These are phyloP conservation scores for Globisporangium orthogonon DNA, from an alignment of 352 stramenopile species.

Conservation along the genomic window DNA sequence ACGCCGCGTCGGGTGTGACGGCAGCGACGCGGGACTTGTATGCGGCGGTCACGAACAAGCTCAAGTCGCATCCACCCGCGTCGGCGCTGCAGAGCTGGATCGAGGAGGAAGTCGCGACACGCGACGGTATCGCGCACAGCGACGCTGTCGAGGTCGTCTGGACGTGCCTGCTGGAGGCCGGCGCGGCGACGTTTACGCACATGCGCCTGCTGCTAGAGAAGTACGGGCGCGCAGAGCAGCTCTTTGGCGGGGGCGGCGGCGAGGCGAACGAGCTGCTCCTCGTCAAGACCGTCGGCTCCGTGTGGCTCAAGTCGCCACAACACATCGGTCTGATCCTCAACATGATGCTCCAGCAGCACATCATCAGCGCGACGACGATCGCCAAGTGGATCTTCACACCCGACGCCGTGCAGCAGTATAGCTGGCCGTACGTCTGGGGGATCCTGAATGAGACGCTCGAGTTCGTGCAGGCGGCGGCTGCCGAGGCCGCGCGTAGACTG, in stretches of 20 bases:
- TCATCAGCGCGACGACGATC: conserved; percentile 66
- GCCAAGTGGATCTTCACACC: conserved; percentile 74
- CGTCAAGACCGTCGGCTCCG: conserved; percentile 59
- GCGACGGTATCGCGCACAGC: conserved; percentile 32
- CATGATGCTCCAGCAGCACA: conserved; percentile 67
- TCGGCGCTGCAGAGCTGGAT: conserved; percentile 50
- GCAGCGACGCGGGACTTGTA: conserved; percentile 41
- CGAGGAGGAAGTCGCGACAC: conserved; percentile 38
- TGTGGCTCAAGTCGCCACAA: conserved; percentile 81
- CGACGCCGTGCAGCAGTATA: conserved; percentile 83
- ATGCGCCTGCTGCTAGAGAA: conserved; percentile 76
- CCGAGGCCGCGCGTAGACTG: conserved; percentile 25
- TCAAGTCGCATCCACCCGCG: conserved; percentile 60
- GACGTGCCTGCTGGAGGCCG: conserved; percentile 69
- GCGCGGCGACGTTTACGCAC: conserved; percentile 77
- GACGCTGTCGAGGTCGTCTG: conserved; percentile 70
- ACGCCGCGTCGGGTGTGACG: conserved; percentile 14
- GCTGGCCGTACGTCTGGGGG: conserved; percentile 84
- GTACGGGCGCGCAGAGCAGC: conserved; percentile 46
- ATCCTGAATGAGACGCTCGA: conserved; percentile 69
- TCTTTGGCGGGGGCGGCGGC: conserved; percentile 41
- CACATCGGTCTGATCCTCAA: conserved; percentile 79
- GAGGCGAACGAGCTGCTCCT: conserved; percentile 48
- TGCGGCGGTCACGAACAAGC: conserved; percentile 46
- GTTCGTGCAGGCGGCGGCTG: conserved; percentile 41